phyloP scores from a whole-genome alignment of 2,329 filamentous ascomycete genomes.

The Ceratocystis diversiconidia region DNA sequence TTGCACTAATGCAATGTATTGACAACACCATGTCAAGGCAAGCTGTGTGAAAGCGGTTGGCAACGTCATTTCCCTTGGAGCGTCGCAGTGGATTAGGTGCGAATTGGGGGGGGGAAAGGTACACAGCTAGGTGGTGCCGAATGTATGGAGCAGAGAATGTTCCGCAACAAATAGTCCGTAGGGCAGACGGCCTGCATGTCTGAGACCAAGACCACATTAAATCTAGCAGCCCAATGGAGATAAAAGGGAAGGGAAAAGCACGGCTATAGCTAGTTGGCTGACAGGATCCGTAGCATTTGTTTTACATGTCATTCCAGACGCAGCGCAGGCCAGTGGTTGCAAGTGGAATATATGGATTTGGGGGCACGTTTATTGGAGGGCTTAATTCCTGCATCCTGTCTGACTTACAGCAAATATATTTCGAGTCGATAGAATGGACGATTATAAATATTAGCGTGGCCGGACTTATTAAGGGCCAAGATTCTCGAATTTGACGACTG shows the following conservation, averaged over 20 bases:
- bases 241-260: not conserved
- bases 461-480: not conserved
- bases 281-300: not conserved
- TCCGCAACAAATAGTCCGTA: not conserved
- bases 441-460: not conserved
- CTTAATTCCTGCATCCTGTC: too few species aligned
- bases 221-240: not conserved
- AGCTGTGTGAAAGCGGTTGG: not conserved
- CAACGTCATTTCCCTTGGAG: not conserved
- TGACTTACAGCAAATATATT: not conserved
- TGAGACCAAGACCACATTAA: not conserved
- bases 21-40: not conserved
- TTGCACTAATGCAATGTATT: constrained; percentile 14
- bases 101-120: too few species aligned
- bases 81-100: not conserved
- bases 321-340: not conserved
- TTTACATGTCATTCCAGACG: not conserved
- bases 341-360: not conserved
- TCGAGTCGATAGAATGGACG: not conserved
- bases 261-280: not conserved
- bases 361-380: not conserved
- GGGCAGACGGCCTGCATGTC: not conserved
- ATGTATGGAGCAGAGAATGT: not conserved
- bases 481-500: not conserved
- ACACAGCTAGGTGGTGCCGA: not conserved